phyloP scores from a whole-genome alignment of 2,329 filamentous ascomycete species.

The Alternaria sp. region DNA sequence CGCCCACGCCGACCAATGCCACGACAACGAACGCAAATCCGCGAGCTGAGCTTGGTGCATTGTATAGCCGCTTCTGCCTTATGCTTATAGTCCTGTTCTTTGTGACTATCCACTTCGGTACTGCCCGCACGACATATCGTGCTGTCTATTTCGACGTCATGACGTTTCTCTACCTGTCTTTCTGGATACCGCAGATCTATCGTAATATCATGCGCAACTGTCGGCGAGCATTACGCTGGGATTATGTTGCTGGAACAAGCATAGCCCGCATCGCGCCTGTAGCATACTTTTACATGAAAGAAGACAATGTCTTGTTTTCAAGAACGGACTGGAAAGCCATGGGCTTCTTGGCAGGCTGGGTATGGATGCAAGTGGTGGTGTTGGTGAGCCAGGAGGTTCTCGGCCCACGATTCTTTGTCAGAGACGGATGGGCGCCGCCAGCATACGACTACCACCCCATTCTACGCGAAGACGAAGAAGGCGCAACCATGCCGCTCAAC shows the following conservation, averaged over 20 bases:
- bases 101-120: slow-evolving; percentile 66
- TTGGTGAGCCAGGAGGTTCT: slow-evolving; percentile 85
- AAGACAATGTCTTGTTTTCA: slow-evolving; percentile 83
- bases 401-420: slow-evolving; percentile 87
- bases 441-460: slow-evolving; percentile 97
- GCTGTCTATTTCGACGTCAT: slow-evolving; percentile 69
- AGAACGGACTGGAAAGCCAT: slow-evolving; percentile 73
- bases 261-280: slow-evolving; percentile 80
- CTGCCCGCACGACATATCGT: slow-evolving; percentile 63
- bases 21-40: slow-evolving; percentile 37
- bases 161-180: slow-evolving; percentile 80
- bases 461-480: slow-evolving; percentile 84
- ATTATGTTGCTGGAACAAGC: slow-evolving; percentile 87
- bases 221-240: slow-evolving; percentile 88
- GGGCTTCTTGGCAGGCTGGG: slow-evolving; percentile 73
- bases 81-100: slow-evolving; percentile 66
- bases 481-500: slow-evolving; percentile 79
- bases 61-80: slow-evolving; percentile 71
- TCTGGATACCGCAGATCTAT: slow-evolving; percentile 92
- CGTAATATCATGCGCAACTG: slow-evolving; percentile 92
- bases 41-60: slow-evolving; percentile 62
- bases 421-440: slow-evolving; percentile 70
- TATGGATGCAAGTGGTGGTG: slow-evolving; percentile 85
- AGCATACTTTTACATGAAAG: slow-evolving; percentile 82
- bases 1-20: slow-evolving; percentile 23